Base-by-base conservation (phyloP, 768 basidiomycete species). In the Vararia minispora region DNA sequence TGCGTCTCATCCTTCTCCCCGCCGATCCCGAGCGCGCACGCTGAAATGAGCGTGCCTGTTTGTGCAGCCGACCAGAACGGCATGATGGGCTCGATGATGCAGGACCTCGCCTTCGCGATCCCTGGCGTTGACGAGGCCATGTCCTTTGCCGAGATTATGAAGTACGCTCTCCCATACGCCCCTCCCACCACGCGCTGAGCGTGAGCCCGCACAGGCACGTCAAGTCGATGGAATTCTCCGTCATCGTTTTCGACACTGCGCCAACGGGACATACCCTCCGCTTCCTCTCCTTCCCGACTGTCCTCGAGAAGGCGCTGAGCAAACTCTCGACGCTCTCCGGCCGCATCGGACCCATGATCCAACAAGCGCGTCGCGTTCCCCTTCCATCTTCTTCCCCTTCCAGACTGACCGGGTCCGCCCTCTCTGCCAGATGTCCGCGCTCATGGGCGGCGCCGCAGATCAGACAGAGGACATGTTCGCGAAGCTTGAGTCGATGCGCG, bases 91-190 rank as follows among this genome's bases (percentile, higher is more conserved):
- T 79, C 83, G 45, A 98, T 99, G 91, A 95, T 99, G 89, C 95
- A 99, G 59, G 95, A 99, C 63, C 72, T 99, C 30, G 95, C 95
- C 0, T 99, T 99, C 54, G 91, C 95, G 2, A 98, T 99, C 41
- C 95, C 95, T 0, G 95, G 95, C 63, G 94, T 99, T 10, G 95
- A 99, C 53, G 95, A 99, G 62, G 95, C 95, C 3, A 98, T 99
- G 95, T 91, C 90, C 46, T 99, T 99, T 51, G 95, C 95, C 0
- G 95, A 99, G 60, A 95, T 99, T 58, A 99, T 98, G 95, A 99
- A 98, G 94, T 95, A 42, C 41, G 77, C 63, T 9, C 5, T 5
- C 12, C 16, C 32, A 27, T 30, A 10, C 40, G 21, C 11, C 16
- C 32, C 16, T 6, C 27, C 30, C 36, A 7, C 23, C 28, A 16